Conservation (phyloP, 805 yeast genomes). For the Barnettozyma sp. region DNA sequence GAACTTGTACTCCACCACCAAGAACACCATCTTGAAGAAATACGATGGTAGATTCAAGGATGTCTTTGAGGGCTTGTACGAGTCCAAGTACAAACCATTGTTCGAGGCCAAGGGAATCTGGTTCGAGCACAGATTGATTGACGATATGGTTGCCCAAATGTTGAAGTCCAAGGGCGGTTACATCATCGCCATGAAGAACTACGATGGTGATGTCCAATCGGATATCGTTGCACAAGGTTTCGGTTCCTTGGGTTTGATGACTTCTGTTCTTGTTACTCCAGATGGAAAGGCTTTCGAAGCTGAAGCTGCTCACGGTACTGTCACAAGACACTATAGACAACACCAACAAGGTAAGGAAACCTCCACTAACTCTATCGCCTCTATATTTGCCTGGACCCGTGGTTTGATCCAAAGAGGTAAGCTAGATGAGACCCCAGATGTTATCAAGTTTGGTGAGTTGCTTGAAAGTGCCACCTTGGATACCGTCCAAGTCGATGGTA, state of each 20-base stretch:
- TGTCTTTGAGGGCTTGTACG: constrained; percentile 64
- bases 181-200: constrained; percentile 74
- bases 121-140: constrained; percentile 78
- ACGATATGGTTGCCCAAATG: constrained; percentile 89
- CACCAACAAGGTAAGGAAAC: constrained; percentile 78
- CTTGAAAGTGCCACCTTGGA: constrained; percentile 65
- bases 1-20: constrained; percentile 65
- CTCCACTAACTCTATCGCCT: constrained; percentile 79
- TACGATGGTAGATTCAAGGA: constrained; percentile 82
- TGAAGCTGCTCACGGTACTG: constrained; percentile 87
- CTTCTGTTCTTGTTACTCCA: constrained; percentile 75
- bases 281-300: constrained; percentile 83
- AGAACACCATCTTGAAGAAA: constrained; percentile 74
- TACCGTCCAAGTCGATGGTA: constrained; percentile 66
- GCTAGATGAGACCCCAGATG: constrained; percentile 65
- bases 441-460: constrained; percentile 55
- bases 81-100: constrained; percentile 43
- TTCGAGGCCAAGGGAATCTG: constrained; percentile 57
- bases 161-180: constrained; percentile 78
- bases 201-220: constrained; percentile 82
- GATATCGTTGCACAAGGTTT: constrained; percentile 86
- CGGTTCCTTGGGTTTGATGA: constrained; percentile 80
- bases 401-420: constrained; percentile 78
- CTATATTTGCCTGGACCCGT: constrained; percentile 83
- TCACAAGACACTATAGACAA: constrained; percentile 79